phyloP scores from a whole-genome alignment of 352 stramenopile genomes.

The Pythium apleroticum region DNA sequence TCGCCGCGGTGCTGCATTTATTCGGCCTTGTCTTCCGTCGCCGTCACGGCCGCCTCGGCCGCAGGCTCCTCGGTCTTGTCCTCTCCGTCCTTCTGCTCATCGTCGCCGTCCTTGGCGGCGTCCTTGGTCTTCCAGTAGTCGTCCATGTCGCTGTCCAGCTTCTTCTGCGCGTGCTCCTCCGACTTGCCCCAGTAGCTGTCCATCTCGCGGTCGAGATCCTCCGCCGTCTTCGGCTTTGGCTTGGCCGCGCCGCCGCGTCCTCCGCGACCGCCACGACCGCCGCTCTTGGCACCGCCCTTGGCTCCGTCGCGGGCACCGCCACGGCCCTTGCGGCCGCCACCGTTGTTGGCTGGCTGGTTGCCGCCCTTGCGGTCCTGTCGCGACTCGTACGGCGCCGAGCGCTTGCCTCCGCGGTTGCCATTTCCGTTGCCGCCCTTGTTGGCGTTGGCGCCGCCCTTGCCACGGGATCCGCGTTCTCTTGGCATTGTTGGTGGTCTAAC shows the following conservation, averaged over 20 bases:
- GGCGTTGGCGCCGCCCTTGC: slow-evolving; percentile 22
- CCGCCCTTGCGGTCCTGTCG: slow-evolving; percentile 22
- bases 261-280: slow-evolving; percentile 23
- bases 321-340: slow-evolving; percentile 12
- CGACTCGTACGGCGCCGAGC: slow-evolving; percentile 25
- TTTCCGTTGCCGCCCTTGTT: slow-evolving; percentile 13
- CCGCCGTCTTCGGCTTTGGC: slow-evolving; percentile 68
- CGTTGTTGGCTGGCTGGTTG: slow-evolving; percentile 11
- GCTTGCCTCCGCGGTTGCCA: slow-evolving; percentile 19
- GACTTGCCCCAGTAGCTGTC: slow-evolving; percentile 89
- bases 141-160: slow-evolving; percentile 84
- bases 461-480: slow-evolving; percentile 20
- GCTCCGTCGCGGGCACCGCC: slow-evolving; percentile 19
- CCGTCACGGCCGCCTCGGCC: slow-evolving; percentile 18
- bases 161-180: slow-evolving; percentile 80
- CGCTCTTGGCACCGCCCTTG: slow-evolving; percentile 28
- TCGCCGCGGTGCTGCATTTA: slow-evolving; percentile 5
- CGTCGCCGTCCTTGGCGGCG: slow-evolving; percentile 19
- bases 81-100: slow-evolving; percentile 13
- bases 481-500: slow-evolving; percentile 14
- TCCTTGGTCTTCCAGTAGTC: slow-evolving; percentile 89
- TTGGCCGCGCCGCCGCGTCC: slow-evolving; percentile 41
- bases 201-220: slow-evolving; percentile 85
- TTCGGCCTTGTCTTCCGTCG: slow-evolving; percentile 27
- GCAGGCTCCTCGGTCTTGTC: slow-evolving; percentile 26